Conservation (phyloP, 1,139 yeast genomes). For the Wickerhamomyces sp. region DNA sequence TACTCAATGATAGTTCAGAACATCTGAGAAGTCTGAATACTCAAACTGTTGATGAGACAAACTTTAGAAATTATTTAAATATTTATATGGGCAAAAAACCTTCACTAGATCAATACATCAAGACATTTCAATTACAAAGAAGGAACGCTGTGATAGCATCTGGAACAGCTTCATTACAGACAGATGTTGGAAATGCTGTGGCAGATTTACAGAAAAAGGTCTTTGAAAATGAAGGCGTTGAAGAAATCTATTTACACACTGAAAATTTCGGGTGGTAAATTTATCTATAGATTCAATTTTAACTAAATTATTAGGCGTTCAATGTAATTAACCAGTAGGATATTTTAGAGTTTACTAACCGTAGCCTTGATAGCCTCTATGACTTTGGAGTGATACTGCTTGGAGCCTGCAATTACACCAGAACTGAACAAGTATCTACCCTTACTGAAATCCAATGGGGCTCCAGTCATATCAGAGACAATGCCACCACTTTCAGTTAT, state of each 20-base stretch:
- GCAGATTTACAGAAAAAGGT: constrained; percentile 36
- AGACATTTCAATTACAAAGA: constrained; percentile 22
- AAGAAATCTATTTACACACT: constrained; percentile 54
- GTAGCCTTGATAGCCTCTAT: constrained; percentile 50
- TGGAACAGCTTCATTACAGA: constrained; percentile 45
- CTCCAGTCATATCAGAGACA: constrained; percentile 81
- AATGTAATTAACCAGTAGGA: not conserved
- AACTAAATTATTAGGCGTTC: not conserved
- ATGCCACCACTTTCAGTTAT: constrained; percentile 88
- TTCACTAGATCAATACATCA: constrained; percentile 20
- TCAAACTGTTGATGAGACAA: constrained; percentile 2
- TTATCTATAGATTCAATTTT: not conserved
- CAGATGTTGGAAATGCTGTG: constrained; percentile 39
- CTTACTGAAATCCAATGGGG: constrained; percentile 70
- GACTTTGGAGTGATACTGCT: constrained; percentile 55
- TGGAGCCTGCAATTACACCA: constrained; percentile 90
- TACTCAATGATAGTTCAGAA: not conserved
- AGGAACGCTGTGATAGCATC: constrained; percentile 47
- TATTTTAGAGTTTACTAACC: constrained; percentile 6
- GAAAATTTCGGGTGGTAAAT: constrained; percentile 55
- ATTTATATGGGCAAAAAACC: constrained; percentile 32
- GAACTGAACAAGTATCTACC: constrained; percentile 80
- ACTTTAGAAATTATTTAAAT: constrained; percentile 4
- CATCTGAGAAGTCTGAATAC: no score
- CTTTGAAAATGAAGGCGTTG: constrained; percentile 21